These are phyloP conservation scores for Trichocladium antarcticum DNA, from an alignment of 495 filamentous ascomycete species.

Conservation along the genomic window DNA sequence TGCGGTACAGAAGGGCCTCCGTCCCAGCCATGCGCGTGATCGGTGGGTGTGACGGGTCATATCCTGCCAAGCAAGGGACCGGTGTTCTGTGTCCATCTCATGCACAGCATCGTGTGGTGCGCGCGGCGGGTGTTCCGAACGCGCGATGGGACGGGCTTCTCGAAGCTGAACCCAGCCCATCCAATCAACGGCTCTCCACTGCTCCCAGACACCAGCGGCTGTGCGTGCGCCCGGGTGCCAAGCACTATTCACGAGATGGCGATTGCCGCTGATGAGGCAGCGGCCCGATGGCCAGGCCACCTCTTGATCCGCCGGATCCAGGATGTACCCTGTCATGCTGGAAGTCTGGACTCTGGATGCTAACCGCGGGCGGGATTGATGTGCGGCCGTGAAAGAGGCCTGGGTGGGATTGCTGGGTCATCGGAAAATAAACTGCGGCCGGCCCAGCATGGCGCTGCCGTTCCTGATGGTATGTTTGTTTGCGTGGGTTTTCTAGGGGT, in stretches of 20 bases:
- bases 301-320: slow-evolving; percentile 1
- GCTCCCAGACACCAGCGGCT: too few relatives aligned
- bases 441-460: too few relatives aligned
- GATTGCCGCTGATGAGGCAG: slow-evolving; percentile 7
- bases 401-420: too few relatives aligned
- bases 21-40: neutral
- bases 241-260: neutral
- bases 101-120: too few relatives aligned
- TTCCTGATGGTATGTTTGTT: too few relatives aligned
- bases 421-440: too few relatives aligned
- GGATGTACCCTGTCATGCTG: neutral
- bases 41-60: neutral
- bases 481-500: too few relatives aligned
- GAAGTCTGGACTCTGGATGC: too few relatives aligned
- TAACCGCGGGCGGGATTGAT: neutral
- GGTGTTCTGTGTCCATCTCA: slow-evolving; percentile 2
- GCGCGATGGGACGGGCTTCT: slow-evolving; percentile 1
- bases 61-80: neutral
- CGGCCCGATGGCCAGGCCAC: slow-evolving; percentile 6
- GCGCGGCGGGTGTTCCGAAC: too few relatives aligned
- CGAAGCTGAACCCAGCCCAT: slow-evolving; percentile 11
- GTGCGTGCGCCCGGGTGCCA: too few relatives aligned
- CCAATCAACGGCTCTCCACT: too few relatives aligned
- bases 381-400: neutral
- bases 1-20: too few relatives aligned